phyloP scores from a whole-genome alignment of 768 basidiomycete species.

The Psilocybe cubensis region DNA sequence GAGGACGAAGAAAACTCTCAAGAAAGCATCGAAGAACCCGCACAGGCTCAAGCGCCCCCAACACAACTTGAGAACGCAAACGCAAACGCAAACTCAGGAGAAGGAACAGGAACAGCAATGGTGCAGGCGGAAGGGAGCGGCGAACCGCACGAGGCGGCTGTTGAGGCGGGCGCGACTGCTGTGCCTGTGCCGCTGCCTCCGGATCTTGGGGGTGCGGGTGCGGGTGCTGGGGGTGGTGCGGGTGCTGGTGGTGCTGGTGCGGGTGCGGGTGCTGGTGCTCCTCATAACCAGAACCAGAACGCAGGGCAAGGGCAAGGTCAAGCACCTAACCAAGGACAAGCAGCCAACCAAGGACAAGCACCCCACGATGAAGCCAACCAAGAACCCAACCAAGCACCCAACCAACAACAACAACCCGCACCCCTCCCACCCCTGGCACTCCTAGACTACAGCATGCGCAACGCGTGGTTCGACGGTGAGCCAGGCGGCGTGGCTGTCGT shows the following conservation, averaged over 20 bases:
- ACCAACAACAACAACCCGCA: background rate
- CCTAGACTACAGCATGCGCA: conserved; percentile 36
- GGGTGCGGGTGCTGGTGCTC: background rate
- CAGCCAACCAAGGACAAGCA: no score
- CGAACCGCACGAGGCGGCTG: background rate
- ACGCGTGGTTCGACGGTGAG: conserved; percentile 44
- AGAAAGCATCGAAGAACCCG: no score
- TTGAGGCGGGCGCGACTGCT: background rate
- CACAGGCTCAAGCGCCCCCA: no score
- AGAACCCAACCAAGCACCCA: background rate
- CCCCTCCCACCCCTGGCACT: background rate
- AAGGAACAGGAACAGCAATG: conserved; percentile 6
- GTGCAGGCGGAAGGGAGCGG: conserved; percentile 7
- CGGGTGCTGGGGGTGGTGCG: background rate
- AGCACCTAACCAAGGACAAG: no score
- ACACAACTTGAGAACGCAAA: no score
- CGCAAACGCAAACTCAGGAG: no score
- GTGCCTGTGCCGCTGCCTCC: background rate
- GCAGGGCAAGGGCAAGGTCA: background rate
- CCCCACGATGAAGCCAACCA: background rate
- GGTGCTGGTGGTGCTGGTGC: background rate
- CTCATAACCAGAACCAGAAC: no score
- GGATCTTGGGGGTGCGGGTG: background rate
- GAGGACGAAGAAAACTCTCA: no score
- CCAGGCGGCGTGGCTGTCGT: conserved; percentile 20